phyloP scores from a whole-genome alignment of 352 stramenopile species.

The Pythium chondricola region DNA sequence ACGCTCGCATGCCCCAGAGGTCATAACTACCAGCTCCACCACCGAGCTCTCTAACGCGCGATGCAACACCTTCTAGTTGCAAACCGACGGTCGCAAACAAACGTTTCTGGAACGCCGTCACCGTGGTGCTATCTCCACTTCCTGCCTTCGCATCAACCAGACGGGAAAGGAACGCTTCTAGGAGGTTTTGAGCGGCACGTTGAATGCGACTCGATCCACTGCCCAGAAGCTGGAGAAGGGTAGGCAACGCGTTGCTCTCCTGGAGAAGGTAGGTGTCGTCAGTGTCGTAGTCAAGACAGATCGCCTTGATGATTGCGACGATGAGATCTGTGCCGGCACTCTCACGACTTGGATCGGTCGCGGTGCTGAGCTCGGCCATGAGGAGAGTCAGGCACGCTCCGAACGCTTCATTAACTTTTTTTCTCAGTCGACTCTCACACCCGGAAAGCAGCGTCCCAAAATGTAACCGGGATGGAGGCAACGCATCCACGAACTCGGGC shows the following conservation, averaged over 20 bases:
- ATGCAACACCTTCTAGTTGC: constrained; percentile 50
- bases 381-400: constrained; percentile 34
- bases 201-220: constrained; percentile 34
- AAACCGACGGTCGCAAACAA: constrained; percentile 60
- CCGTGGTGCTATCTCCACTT: constrained; percentile 22
- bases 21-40: background rate
- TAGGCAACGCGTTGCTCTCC: constrained; percentile 47
- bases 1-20: constrained; percentile 1
- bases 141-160: constrained; percentile 33
- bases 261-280: constrained; percentile 69
- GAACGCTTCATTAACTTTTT: constrained; percentile 46
- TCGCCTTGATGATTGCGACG: constrained; percentile 42
- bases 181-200: constrained; percentile 38
- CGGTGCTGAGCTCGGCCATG: constrained; percentile 5
- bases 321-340: constrained; percentile 18
- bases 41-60: constrained; percentile 12
- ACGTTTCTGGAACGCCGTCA: constrained; percentile 55
- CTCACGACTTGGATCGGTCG: background rate
- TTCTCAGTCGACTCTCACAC: constrained; percentile 38
- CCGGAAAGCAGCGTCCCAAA: constrained; percentile 47
- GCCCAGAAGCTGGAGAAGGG: constrained; percentile 49
- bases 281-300: constrained; percentile 66
- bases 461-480: constrained; percentile 29
- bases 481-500: constrained; percentile 11
- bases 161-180: constrained; percentile 53